These are phyloP conservation scores for Usnea hakonensis DNA, from an alignment of 495 filamentous ascomycete genomes.

Conservation along the genomic window DNA sequence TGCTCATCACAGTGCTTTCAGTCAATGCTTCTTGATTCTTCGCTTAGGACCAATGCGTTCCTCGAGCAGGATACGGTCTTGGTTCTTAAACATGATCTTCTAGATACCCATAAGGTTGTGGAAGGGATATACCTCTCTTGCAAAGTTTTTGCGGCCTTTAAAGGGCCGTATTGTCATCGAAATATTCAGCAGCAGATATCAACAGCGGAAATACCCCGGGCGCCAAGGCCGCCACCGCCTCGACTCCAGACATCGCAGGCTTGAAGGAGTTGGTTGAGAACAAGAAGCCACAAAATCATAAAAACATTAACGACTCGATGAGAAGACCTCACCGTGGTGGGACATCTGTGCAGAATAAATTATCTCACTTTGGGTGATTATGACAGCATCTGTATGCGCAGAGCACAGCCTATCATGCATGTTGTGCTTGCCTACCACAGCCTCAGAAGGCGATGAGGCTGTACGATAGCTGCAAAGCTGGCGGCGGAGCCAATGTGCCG, in stretches of 20 bases:
- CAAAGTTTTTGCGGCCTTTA: neutral
- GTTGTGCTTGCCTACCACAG: neutral
- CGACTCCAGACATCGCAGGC: neutral
- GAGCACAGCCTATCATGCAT: neutral
- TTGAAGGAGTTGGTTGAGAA: neutral
- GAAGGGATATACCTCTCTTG: neutral
- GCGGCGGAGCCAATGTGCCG: neutral
- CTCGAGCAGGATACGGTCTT: neutral
- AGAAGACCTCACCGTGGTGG: neutral
- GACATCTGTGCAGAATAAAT: neutral
- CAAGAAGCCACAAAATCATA: neutral
- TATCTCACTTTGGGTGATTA: neutral
- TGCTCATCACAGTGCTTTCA: no score
- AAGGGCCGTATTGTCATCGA: neutral
- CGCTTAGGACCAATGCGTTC: neutral
- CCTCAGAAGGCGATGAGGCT: neutral
- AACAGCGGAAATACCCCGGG: neutral
- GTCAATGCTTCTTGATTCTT: slow-evolving; percentile 27
- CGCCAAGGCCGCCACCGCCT: neutral
- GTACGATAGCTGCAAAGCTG: neutral
- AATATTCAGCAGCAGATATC: neutral
- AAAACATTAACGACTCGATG: neutral
- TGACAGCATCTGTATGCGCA: neutral
- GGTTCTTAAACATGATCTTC: neutral
- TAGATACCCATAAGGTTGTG: neutral